These are phyloP conservation scores for Adansonia rubrostipa DNA, from an alignment of 441 rosid genomes.

Conservation along the genomic window DNA sequence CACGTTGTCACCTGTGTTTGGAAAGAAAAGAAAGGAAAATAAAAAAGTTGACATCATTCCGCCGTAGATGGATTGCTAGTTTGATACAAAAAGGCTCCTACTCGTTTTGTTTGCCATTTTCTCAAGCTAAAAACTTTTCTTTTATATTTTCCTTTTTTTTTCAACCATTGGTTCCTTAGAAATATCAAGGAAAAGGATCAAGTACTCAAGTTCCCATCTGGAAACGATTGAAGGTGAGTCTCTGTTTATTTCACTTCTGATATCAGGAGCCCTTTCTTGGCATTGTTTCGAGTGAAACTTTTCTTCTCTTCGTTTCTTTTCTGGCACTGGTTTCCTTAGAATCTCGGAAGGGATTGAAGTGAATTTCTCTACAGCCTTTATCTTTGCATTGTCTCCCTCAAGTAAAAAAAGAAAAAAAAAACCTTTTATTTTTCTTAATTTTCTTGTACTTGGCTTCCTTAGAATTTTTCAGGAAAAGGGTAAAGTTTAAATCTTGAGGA, in stretches of 20 bases:
- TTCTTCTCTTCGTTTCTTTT: constrained; percentile 2
- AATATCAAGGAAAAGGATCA: constrained; percentile 8
- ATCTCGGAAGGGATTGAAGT: constrained; percentile 15
- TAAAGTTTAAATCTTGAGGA: constrained; percentile 17
- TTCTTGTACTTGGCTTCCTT: constrained; percentile 4
- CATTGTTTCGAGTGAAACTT: constrained; percentile 4
- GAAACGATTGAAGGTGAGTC: constrained; percentile 10
- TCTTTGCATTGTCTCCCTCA: constrained; percentile 7
- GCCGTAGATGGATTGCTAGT: not conserved
- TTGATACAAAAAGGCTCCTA: not conserved
- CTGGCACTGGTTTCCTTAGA: constrained; percentile 8
- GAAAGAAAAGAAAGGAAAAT: not conserved
- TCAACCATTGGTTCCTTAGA: not conserved
- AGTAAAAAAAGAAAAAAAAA: not conserved
- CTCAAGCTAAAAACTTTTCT: not conserved
- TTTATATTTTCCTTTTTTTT: not conserved
- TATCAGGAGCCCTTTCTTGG: not conserved
- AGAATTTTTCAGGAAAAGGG: not conserved
- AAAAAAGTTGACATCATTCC: not conserved
- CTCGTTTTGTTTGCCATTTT: not conserved
- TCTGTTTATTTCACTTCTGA: not conserved
- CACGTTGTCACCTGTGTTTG: constrained; percentile 33
- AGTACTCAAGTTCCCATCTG: constrained; percentile 5
- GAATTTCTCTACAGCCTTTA: not conserved
- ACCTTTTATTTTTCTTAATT: not conserved